phyloP scores from a whole-genome alignment of 257 asterid genomes.

The Oldenlandia corymbosa region DNA sequence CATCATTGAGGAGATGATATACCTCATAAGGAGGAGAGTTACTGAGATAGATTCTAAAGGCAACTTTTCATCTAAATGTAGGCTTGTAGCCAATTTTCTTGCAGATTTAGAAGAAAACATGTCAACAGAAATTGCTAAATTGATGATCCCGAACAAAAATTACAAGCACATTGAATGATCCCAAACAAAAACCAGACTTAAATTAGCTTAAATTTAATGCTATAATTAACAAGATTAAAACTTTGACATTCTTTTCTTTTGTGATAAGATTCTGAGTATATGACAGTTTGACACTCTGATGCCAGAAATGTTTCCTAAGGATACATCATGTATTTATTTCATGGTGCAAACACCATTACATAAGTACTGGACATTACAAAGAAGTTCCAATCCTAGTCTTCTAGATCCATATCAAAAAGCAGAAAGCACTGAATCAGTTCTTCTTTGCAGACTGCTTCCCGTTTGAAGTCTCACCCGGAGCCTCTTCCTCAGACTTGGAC shows the following conservation, averaged over 20 bases:
- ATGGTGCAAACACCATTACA: neutral
- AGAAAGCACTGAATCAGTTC: slow-evolving; percentile 13
- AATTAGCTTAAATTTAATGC: too few relatives aligned
- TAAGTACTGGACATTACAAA: neutral
- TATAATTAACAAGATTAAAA: too few relatives aligned
- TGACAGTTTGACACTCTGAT: neutral
- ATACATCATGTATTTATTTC: neutral
- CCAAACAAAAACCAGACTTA: too few relatives aligned
- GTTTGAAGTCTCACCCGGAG: slow-evolving; percentile 34
- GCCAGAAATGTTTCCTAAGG: neutral
- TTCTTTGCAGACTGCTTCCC: slow-evolving; percentile 35
- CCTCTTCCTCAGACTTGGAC: slow-evolving; percentile 31
- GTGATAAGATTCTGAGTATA: neutral
- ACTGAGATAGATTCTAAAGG: too few relatives aligned
- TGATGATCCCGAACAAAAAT: too few relatives aligned
- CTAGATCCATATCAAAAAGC: neutral
- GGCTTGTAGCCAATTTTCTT: too few relatives aligned
- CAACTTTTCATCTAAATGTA: too few relatives aligned
- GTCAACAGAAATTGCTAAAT: too few relatives aligned
- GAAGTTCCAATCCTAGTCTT: neutral
- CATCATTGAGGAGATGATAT: too few relatives aligned
- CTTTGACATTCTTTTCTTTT: neutral
- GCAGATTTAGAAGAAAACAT: too few relatives aligned
- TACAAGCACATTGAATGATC: too few relatives aligned
- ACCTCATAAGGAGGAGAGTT: too few relatives aligned